Conservation (phyloP, 176 grass and related monocot species). For the Carex cristatella region DNA sequence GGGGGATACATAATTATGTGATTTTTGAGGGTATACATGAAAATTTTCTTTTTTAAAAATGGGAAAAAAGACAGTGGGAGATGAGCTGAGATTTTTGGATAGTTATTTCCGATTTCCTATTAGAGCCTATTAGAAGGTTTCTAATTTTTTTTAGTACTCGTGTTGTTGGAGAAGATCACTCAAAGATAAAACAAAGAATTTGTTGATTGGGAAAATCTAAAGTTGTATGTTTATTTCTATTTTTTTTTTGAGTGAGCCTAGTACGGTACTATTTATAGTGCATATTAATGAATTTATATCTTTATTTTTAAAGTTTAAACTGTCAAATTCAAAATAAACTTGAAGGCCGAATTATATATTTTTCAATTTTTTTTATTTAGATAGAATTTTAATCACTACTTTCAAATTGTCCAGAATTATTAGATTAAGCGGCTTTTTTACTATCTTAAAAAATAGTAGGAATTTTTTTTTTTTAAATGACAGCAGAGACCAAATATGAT, state of each 20-base stretch:
- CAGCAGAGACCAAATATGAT: not conserved
- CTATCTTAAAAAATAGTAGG: too few species aligned
- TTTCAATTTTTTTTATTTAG: too few species aligned
- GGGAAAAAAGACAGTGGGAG: not conserved
- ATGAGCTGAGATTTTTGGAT: not conserved
- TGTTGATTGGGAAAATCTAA: not conserved
- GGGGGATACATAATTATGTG: not conserved
- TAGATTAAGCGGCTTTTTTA: too few species aligned
- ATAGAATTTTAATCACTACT: too few species aligned
- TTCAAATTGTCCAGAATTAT: too few species aligned
- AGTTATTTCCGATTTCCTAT: not conserved
- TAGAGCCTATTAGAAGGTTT: not conserved
- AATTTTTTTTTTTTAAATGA: not conserved
- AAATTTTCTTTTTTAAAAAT: not conserved
- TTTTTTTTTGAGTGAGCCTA: not conserved
- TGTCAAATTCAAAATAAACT: too few species aligned
- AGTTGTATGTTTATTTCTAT: not conserved
- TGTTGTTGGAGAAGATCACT: not conserved
- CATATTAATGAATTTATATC: too few species aligned
- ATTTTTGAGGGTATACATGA: too few species aligned
- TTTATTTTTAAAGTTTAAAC: too few species aligned
- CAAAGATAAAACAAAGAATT: not conserved
- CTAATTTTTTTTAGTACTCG: not conserved
- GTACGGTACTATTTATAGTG: too few species aligned
- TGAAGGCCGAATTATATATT: too few species aligned